These are phyloP conservation scores for Botryotinia calthae DNA, from an alignment of 2,329 filamentous ascomycete species.

Conservation along the genomic window DNA sequence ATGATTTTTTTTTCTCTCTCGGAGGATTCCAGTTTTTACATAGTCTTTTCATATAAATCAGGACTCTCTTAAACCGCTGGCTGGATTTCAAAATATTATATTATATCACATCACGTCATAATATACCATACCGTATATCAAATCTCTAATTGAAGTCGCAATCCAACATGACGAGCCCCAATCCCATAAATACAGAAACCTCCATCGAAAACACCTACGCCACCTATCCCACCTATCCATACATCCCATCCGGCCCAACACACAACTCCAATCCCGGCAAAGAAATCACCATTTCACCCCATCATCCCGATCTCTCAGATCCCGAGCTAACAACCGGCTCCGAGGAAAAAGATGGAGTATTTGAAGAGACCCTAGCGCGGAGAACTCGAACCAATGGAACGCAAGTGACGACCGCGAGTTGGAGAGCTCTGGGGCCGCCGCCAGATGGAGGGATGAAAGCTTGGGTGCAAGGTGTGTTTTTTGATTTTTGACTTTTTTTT, in stretches of 20 bases:
- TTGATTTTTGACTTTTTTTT: constrained; percentile 1
- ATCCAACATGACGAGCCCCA: background rate
- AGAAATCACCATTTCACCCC: background rate
- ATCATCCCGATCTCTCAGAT: background rate
- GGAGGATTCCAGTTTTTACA: background rate
- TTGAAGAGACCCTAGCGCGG: background rate
- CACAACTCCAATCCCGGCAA: background rate
- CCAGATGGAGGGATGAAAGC: constrained; percentile 36
- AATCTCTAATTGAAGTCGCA: background rate
- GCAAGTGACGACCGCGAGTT: constrained; percentile 32
- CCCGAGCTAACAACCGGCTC: background rate
- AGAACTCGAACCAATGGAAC: constrained; percentile 22
- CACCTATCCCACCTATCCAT: background rate
- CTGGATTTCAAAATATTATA: background rate
- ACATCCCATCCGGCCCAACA: background rate
- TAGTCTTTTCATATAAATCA: background rate
- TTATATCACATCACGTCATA: background rate
- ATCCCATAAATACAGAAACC: no score
- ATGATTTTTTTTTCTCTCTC: background rate
- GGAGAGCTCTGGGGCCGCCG: constrained; percentile 36
- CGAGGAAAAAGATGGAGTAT: constrained; percentile 3
- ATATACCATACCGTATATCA: background rate
- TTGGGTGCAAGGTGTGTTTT: constrained; percentile 35
- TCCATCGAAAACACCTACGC: background rate
- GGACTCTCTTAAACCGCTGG: background rate